Evolutionary conservation across 306 rosid species (phyloP), one percentile per base, ranked within the genome.

Genomic region (Purshia tridentata): DNA sequence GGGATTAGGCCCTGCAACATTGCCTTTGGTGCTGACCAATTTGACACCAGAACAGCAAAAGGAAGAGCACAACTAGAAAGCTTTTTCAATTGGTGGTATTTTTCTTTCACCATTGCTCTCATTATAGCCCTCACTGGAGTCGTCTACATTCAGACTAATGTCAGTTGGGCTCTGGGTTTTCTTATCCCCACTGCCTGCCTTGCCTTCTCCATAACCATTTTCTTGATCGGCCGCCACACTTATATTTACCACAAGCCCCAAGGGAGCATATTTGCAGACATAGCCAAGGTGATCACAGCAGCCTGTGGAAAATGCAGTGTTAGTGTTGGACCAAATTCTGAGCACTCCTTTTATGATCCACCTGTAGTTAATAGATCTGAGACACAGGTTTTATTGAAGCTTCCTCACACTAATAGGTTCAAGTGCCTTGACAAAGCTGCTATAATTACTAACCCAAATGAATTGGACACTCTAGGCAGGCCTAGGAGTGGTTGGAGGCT

Each of bases 41-140:
- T 91, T 54, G 91, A 93, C 73, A 69, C 87, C 14, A 81, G 18
- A 2, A 93, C 91, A n/a, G 77, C 77, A 9, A 84, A 84, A 70
- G 98, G 98, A 1, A 91, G 52, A 64, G 77, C 65, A 18, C 93
- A 87, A 75, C 68, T 93, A 1, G 84, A 84, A 78, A 87, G 96
- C 75, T 93, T 93, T 82, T 93, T 87, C 83, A 88, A 90, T 47
- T 88, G 96, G 96, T 90, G 98, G 98, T 93, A 93, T 78, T 85
- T 93, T 82, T 67, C 85, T 49, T 89, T 93, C 72, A 89, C 91
- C 45, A n/a, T 86, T 62, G 90, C 97, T 29, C 87, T 91, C 5
- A 54, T 89, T 49, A 22, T 91, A 19, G 93, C 92, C 22, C 93
- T 93, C 78, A 84, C 89, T 5, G 83, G 20, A 12, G 92, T 91